Evolutionary conservation across 2,329 filamentous ascomycete genomes (phyloP).

Genomic region (Cladophialophora yegresii): DNA sequence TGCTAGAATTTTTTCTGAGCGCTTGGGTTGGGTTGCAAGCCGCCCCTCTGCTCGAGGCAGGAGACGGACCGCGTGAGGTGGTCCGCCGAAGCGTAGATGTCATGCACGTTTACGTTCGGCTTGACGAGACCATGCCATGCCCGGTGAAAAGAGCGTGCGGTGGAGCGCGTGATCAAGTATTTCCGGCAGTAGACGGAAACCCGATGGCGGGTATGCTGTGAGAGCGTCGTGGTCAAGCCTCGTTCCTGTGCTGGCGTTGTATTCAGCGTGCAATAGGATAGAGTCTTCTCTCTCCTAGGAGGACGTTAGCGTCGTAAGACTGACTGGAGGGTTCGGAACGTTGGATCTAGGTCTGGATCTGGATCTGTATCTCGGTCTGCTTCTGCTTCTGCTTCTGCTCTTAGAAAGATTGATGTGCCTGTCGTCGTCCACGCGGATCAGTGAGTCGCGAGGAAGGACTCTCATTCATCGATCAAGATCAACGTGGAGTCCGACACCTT

Average conservation of each 20-base stretch:
- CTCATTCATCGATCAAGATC: too few relatives aligned
- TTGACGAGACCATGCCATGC: too few relatives aligned
- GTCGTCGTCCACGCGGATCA: constrained; percentile 28
- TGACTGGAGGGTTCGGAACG: constrained; percentile 3
- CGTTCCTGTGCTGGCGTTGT: constrained; percentile 1
- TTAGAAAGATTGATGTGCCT: background rate
- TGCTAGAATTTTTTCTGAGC: too few relatives aligned
- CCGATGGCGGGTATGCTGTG: constrained; percentile 6
- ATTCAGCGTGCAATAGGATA: constrained; percentile 5
- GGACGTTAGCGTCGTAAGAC: constrained; percentile 8
- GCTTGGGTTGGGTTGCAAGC: too few relatives aligned
- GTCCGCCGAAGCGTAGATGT: too few relatives aligned
- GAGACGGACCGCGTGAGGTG: too few relatives aligned
- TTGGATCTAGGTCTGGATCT: background rate
- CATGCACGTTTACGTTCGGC: too few relatives aligned
- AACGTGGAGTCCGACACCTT: constrained; percentile 39
- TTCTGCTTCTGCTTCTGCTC: too few relatives aligned
- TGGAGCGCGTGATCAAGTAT: constrained; percentile 2
- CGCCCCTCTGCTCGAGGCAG: too few relatives aligned
- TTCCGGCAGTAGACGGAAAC: constrained; percentile 6
- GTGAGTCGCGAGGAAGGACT: constrained; percentile 23
- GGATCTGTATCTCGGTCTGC: too few relatives aligned
- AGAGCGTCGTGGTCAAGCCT: background rate
- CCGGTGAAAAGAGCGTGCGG: constrained; percentile 18
- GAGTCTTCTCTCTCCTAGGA: background rate